Evolutionary conservation across 306 rosid genomes (phyloP).

Genomic region (Cucumis melo): DNA sequence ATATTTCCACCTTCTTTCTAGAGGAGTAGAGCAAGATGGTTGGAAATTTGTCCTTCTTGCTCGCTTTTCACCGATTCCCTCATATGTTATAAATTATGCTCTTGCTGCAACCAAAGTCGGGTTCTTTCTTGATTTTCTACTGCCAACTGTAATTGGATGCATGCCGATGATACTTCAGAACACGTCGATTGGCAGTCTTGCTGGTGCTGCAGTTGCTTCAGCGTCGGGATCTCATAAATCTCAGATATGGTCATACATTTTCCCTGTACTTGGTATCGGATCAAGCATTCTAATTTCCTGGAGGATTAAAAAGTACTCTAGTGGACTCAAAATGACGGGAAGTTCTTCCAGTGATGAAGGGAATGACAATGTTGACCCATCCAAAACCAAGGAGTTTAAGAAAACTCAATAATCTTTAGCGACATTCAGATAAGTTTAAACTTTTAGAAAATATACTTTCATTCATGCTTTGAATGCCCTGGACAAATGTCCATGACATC

Average conservation of each 20-base stretch:
- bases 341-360: background rate
- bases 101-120: constrained; percentile 80
- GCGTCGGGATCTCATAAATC: constrained; percentile 53
- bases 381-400: background rate
- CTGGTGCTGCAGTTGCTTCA: constrained; percentile 79
- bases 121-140: constrained; percentile 69
- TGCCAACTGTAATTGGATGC: constrained; percentile 75
- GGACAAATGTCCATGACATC: background rate
- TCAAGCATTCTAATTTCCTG: constrained; percentile 72
- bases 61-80: constrained; percentile 90
- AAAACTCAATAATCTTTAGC: background rate
- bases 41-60: constrained; percentile 97
- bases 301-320: constrained; percentile 75
- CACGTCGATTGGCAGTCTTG: constrained; percentile 86
- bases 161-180: constrained; percentile 93
- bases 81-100: constrained; percentile 78
- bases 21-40: constrained; percentile 90
- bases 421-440: background rate
- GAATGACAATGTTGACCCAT: background rate
- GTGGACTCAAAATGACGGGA: constrained; percentile 12
- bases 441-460: background rate
- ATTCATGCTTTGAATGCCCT: background rate
- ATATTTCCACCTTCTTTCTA: constrained; percentile 56
- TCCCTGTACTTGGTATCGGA: constrained; percentile 56
- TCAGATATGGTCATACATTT: constrained; percentile 59